Evolutionary conservation across 1,284 basidiomycete species (phyloP), one percentile per base, ranked within the genome.

Genomic region (Sutorius eximius): DNA sequence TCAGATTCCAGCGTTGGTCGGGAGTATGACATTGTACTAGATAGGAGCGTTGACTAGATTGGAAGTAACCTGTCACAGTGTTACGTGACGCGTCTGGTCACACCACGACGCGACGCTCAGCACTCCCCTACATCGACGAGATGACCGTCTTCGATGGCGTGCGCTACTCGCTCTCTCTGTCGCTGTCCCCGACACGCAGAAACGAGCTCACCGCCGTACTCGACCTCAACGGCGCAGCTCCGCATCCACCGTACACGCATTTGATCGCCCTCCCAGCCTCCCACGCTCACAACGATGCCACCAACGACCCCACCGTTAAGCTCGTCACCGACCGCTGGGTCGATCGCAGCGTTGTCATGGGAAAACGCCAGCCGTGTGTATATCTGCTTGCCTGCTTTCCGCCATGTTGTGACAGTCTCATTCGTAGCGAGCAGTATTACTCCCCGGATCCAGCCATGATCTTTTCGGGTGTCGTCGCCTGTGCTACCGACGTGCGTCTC

Each of bases 391-490:
- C 33, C 8, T 56, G 24, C 29, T 36, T 29, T 34, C 37, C 30
- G 18, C 29, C 45, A 6, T 24, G 20, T 15, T 16, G 15, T 18
- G 40, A 44, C 8, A 22, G 61, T 20, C 7, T 48, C 16, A 15
- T n/a, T 32, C 47, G 54, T 64, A 80, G 83, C 54, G 65, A 81
- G 11, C 72, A 77, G 27, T 82, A 77, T 63, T 95, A 86, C 73
- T 93, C 91, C 5, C 78, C 89, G 10, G 85, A 93, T 67, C 86
- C 88, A 1, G 69, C 77, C 0, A 83, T 84, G 77, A 79, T 94
- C 55, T 95, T 95, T 72, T 94, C 92, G 3, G 90, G 91, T 1
- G 76, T 93, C 36, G 80, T 91, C 15, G 87, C 84, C 1, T 85
- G 83, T 61, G 80, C 83, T 6, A 77, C 82, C 8, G 86, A 86